Base-by-base conservation (phyloP, 257 asterid species). In the Hygrophila difformis region DNA sequence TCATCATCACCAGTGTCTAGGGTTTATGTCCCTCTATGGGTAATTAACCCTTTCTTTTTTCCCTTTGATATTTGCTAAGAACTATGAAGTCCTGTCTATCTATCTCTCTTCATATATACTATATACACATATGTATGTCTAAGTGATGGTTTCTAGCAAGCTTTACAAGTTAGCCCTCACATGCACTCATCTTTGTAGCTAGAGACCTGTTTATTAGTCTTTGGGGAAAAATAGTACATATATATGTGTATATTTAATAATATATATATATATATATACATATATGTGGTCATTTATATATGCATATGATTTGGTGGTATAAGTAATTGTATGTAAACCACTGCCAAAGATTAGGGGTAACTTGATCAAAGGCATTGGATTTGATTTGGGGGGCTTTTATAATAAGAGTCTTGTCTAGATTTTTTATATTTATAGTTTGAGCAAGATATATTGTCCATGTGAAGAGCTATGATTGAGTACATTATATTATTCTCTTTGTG, bases 11-110 rank as follows among this genome's bases (percentile, higher is more conserved):
- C 33, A 18, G 51, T 47, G 34, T 56, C 67, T 72, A 59, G 71
- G 74, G 69, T 56, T 71, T 61, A 49, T 48, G 18, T 53, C 51
- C 14, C 53, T 60, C 36, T 47, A 29, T 36, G 14, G 19, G 29
- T 1, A 45, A 56, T 54, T 42, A 39, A 56, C 60, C 37, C 64
- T 55, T 56, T 26, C 31, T 26, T 8, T 26, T n/a, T 8, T 26
- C 31, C 8, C 31, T 26, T 8, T 26, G 7, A 3, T 8, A 3
- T 8, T 26, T 8, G 4, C 31, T 26, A n/a, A n/a, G n/a, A n/a
- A n/a, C 31, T 26, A 26, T 26, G n/a, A n/a, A n/a, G n/a, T 26
- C 8, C 4, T 26, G 7, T 26, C 55, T 58, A 24, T 15, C 39
- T 35, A 35, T 6, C 39, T 35, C 12, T 35, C 9, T n/a, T 4